phyloP scores from a whole-genome alignment of 1,139 yeast species.

The Scheffersomyces quercinus region DNA sequence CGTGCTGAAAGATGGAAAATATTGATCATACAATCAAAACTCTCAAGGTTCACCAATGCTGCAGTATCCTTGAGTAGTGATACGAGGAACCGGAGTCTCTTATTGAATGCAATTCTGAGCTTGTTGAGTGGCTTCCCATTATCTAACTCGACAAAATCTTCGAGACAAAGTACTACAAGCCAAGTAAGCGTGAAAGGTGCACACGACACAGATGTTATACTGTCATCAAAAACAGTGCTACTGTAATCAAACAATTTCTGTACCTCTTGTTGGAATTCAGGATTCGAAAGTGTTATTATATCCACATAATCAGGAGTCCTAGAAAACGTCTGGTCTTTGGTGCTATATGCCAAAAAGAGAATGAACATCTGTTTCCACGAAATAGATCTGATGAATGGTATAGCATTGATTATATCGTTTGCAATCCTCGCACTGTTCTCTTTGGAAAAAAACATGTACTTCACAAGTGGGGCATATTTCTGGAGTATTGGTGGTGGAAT shows the following conservation, averaged over 20 bases:
- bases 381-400: conserved; percentile 45
- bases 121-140: conserved; percentile 21
- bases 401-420: conserved; percentile 36
- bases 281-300: conserved; percentile 26
- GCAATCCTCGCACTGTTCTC: conserved; percentile 32
- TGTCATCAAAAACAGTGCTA: conserved; percentile 33
- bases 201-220: conserved; percentile 17
- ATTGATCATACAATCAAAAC: conserved; percentile 44
- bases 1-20: conserved; percentile 46
- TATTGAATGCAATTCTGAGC: conserved; percentile 35
- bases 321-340: conserved; percentile 58
- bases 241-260: conserved; percentile 37
- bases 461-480: conserved; percentile 51
- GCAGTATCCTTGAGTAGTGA: conserved; percentile 36
- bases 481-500: conserved; percentile 34
- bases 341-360: conserved; percentile 49
- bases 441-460: conserved; percentile 46
- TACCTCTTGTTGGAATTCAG: conserved; percentile 26
- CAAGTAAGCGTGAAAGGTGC: conserved; percentile 36
- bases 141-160: conserved; percentile 37
- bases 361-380: conserved; percentile 58
- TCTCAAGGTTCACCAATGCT: conserved; percentile 39
- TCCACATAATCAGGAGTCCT: conserved; percentile 52
- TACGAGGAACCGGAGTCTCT: conserved; percentile 33
- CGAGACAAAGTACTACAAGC: conserved; percentile 35